Evolutionary conservation across 78 protist species (phyloP), one percentile per base, ranked within the genome.

Genomic region (Anaeramoeba ignava): DNA sequence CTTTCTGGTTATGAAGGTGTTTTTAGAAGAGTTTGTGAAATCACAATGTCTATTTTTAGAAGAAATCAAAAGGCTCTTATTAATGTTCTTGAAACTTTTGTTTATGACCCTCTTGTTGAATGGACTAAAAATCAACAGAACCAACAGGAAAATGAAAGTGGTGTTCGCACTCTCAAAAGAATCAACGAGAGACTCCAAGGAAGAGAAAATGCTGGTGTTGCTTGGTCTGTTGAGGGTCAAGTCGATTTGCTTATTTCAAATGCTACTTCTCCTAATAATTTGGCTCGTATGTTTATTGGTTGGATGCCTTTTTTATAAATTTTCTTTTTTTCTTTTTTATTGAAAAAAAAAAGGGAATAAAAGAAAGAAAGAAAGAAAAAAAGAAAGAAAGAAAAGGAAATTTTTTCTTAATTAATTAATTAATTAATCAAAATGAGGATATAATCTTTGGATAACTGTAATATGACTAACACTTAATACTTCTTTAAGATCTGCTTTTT

Each of bases 51-150:
- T 12, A 83, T 91, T 37, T 31, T 93, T 73, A 79, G 94, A 67
- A 36, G 23, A 31, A 83, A 89, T 39, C 1, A 87, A 12, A 95
- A 92, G 33, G 67, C 95, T 2, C 85, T 96, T 38, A 73, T 95
- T 85, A 86, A 88, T 82, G 93, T 96, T 2, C 84, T 96, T 34
- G 95, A 92, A 83, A 41, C 93, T n/a, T 91, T 94, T 73, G 78
- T 94, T 36, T 85, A 94, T 85, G 99, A 95, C 79, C 98, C 98
- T 1, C 89, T 93, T 27, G 41, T 90, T n/a, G 97, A 93, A 68
- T 82, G 92, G 92, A 3, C 38, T 2, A 0, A n/a, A 1, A 38
- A 83, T 31, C 34, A 0, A 67, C 78, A 33, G 17, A 54, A 54
- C 36, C 73, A 54, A 54, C 36, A 17, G 8, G 8, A 8, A 17